These are phyloP conservation scores for Berkeleyomyces basicola DNA, from an alignment of 2,329 filamentous ascomycete species.

Conservation along the genomic window DNA sequence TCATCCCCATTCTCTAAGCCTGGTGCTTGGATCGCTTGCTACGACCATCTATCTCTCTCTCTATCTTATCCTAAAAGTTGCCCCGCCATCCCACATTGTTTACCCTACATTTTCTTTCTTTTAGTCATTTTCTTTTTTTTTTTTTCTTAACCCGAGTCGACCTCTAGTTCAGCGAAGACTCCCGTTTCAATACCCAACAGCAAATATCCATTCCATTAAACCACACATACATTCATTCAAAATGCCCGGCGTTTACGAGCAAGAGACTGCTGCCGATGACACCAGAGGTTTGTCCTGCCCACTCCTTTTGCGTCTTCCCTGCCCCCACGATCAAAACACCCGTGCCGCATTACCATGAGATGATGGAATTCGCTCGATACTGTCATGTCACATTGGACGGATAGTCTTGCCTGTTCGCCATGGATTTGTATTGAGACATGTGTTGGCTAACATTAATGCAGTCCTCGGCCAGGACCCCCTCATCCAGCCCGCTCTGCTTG, in stretches of 20 bases:
- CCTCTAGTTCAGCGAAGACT: not conserved
- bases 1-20: not conserved
- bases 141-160: not conserved
- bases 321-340: not conserved
- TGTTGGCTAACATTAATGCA: conserved; percentile 19
- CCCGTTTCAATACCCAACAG: not conserved
- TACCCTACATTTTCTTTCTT: conserved; percentile 12
- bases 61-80: conserved; percentile 10
- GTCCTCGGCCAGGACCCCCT: conserved; percentile 85
- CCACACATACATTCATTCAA: conserved; percentile 12
- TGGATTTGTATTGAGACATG: not conserved
- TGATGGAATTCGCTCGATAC: too few relatives aligned
- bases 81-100: conserved; percentile 10
- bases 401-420: too few relatives aligned
- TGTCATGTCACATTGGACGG: too few relatives aligned
- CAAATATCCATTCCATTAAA: not conserved
- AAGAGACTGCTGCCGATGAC: conserved; percentile 22
- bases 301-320: not conserved
- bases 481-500: conserved; percentile 82
- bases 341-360: not conserved
- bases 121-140: conserved; percentile 1
- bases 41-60: not conserved
- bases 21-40: not conserved
- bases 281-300: conserved; percentile 22
- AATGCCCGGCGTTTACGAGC: conserved; percentile 23